Evolutionary conservation across 2,329 filamentous ascomycete species (phyloP).

Genomic region (Aureobasidium zeae): DNA sequence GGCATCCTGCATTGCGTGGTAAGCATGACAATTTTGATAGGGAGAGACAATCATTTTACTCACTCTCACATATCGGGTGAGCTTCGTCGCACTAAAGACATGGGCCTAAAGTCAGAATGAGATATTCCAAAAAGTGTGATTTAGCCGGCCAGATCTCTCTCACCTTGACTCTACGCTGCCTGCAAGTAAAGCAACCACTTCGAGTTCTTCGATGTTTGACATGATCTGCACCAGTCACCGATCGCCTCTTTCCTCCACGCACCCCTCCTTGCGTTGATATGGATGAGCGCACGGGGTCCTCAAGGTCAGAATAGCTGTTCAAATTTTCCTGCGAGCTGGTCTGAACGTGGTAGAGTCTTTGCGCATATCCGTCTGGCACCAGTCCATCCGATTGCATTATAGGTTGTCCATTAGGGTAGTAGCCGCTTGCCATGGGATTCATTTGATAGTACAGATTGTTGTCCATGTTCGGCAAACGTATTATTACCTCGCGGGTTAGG

Average conservation of each 20-base stretch:
- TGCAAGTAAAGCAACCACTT: slow-evolving; percentile 89
- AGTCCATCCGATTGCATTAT: slow-evolving; percentile 5
- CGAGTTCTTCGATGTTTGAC: slow-evolving; percentile 90
- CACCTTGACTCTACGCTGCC: slow-evolving; percentile 74
- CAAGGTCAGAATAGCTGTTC: slow-evolving; percentile 26
- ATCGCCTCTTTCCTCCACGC: slow-evolving; percentile 18
- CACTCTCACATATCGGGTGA: slow-evolving; percentile 72
- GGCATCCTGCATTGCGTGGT: slow-evolving; percentile 53
- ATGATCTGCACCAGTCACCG: slow-evolving; percentile 43
- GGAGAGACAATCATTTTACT: slow-evolving; percentile 27
- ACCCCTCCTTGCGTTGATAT: slow-evolving; percentile 21
- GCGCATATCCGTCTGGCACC: slow-evolving; percentile 18
- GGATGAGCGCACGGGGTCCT: slow-evolving; percentile 23
- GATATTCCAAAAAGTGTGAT: not conserved
- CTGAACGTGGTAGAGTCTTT: slow-evolving; percentile 25
- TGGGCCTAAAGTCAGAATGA: slow-evolving; percentile 19
- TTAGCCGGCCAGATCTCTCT: slow-evolving; percentile 12
- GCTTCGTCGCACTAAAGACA: slow-evolving; percentile 76
- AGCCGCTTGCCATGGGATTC: slow-evolving; percentile 22
- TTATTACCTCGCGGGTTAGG: too few species aligned
- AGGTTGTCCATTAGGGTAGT: slow-evolving; percentile 25
- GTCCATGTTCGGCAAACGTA: too few species aligned
- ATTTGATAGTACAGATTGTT: slow-evolving; percentile 20
- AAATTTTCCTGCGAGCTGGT: slow-evolving; percentile 28
- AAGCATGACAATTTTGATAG: not conserved